Evolutionary conservation across 1,284 basidiomycete species (phyloP).

Genomic region (Cryptococcus sp.): DNA sequence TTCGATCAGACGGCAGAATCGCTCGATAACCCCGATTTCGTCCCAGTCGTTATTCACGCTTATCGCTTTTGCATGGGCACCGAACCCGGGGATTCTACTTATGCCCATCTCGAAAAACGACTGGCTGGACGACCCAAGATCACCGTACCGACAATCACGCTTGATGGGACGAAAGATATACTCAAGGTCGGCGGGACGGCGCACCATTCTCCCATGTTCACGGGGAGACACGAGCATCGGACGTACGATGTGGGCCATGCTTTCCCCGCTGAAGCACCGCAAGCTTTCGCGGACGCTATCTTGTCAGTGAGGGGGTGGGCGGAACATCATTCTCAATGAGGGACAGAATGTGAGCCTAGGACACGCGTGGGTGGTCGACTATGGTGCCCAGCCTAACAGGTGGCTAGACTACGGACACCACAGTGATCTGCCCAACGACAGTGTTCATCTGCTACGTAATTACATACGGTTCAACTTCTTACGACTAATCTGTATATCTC

Average conservation of each 20-base stretch:
- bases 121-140: background rate
- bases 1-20: background rate
- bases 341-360: too few relatives aligned
- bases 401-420: too few relatives aligned
- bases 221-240: slow-evolving; percentile 4
- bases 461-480: too few relatives aligned
- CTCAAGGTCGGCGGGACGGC: slow-evolving; percentile 1
- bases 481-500: too few relatives aligned
- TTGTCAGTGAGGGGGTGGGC: background rate
- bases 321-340: too few relatives aligned
- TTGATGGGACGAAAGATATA: background rate
- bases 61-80: slow-evolving; percentile 1
- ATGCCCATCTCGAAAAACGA: background rate
- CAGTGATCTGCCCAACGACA: too few relatives aligned
- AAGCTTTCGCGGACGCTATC: slow-evolving; percentile 1
- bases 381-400: too few relatives aligned
- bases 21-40: slow-evolving; percentile 2
- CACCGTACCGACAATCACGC: background rate
- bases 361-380: too few relatives aligned
- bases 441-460: too few relatives aligned
- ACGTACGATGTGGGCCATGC: slow-evolving; percentile 1
- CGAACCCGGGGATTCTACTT: background rate
- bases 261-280: background rate
- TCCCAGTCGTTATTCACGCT: background rate
- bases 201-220: background rate